Base-by-base conservation (phyloP, 2,329 filamentous ascomycete genomes). In the Microsporum canis region DNA sequence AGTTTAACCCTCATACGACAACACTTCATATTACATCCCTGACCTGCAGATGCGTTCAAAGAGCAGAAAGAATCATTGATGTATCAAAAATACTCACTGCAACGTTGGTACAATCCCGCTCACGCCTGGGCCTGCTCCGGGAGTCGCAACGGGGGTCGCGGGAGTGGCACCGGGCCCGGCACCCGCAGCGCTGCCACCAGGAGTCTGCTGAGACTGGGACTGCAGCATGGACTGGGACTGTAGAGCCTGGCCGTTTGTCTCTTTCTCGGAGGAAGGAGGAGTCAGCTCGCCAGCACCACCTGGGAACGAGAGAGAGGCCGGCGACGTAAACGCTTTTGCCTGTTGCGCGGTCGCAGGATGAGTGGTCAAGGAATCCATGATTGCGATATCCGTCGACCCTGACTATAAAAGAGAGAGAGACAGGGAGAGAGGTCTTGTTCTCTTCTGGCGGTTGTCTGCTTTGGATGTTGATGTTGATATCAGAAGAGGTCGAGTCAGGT, bases 311-410 rank as follows among this genome's bases (percentile, higher is more conserved):
- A 97, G 82, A 69, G 91, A 96, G 66, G 89, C 88, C 61, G 91
- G 89, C 63, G 90, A 91, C 70, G 91, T 95, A 78, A 97, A 96
- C 73, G 89, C 90, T 82, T 94, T 94, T 66, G 94, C 94, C 83
- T 97, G 91, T 68, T 87, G 84, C 70, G 92, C 91, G 73, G 86
- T 97, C 67, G 88, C 83, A 57, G 94, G 94, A 73, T 97, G 94
- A 68, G 92, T 94, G 71, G 90, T 91, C 70, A 95, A 87, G 70
- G 85, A 84, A 75, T 95, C 90, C 90, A 96, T 95, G 75, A 29
- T 49, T 31, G 45, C 45, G 45, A 27, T 49, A 12, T 43, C 39
- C 39, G 39, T 17, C 12, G 39, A 43, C 39, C 12, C 17, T 49
- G 17, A 23, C 17, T 23, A 23, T 23, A 23, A 23, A 23, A 23